A percentile compares a stretch with the other conserved stretches of the same genome.
phyloP scores from a whole-genome alignment of 2,329 filamentous ascomycete genomes.

The Eutypella sp. region DNA sequence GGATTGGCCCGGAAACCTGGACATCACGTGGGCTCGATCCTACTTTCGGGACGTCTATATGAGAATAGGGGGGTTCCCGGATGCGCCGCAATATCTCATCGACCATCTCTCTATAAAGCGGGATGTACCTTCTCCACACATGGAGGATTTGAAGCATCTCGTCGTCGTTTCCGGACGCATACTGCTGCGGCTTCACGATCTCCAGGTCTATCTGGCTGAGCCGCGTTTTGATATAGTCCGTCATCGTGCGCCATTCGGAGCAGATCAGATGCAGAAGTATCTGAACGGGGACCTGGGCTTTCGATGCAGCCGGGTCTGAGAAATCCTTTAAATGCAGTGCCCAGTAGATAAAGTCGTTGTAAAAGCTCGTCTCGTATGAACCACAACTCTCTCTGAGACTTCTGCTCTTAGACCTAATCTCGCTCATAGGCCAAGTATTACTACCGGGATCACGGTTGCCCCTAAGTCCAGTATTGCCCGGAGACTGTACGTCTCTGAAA shows the following conservation, averaged over 20 bases:
- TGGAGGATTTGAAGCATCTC: constrained; percentile 19
- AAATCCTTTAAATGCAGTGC: constrained; percentile 13
- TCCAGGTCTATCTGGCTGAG: constrained; percentile 23
- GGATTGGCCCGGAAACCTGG: constrained; percentile 5
- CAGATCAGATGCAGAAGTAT: constrained; percentile 20
- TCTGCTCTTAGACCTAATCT: no score
- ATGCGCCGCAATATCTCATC: constrained; percentile 16
- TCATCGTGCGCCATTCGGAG: constrained; percentile 22
- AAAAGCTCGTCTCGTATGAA: constrained; percentile 9
- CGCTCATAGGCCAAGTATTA: no score
- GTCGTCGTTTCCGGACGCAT: constrained; percentile 14
- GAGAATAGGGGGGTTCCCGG: no score
- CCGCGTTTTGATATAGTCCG: constrained; percentile 24
- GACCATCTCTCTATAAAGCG: constrained; percentile 24
- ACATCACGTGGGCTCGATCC: constrained; percentile 7
- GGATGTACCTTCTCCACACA: constrained; percentile 20
- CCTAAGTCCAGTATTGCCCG: no score
- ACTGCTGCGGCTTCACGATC: constrained; percentile 17
- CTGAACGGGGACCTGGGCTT: constrained; percentile 13
- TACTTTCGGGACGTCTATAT: no score
- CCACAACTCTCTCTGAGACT: neutral
- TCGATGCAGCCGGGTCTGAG: neutral
- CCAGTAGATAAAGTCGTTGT: constrained; percentile 23
- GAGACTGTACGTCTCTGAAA: neutral
- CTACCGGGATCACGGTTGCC: no score